Percentiles rank a stretch among this genome's conserved stretches.
phyloP scores from a whole-genome alignment of 768 basidiomycete genomes.

The Lactarius indigo region DNA sequence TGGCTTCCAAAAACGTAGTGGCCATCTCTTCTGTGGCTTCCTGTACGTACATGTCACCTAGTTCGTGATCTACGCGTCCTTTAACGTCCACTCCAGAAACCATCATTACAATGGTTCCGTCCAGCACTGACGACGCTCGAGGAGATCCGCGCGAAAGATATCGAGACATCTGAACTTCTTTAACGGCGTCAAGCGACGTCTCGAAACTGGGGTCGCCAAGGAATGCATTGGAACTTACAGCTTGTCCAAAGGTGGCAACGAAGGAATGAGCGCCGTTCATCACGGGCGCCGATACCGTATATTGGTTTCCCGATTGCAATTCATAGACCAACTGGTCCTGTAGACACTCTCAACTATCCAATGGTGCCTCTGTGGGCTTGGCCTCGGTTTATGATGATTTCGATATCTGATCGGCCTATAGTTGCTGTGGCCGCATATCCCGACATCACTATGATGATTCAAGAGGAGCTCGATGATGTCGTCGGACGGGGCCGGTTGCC shows the following conservation, averaged over 20 bases:
- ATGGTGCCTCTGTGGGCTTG: conserved; percentile 10
- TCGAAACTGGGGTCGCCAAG: conserved; percentile 5
- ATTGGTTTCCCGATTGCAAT: neutral
- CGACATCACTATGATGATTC: conserved; percentile 19
- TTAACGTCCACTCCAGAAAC: neutral
- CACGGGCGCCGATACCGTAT: conserved; percentile 20
- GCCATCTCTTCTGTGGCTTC: conserved; percentile 16
- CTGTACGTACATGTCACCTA: neutral
- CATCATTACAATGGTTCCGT: conserved; percentile 21
- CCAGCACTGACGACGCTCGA: neutral
- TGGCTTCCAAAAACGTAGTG: neutral
- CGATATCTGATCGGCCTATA: neutral
- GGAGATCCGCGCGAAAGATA: neutral
- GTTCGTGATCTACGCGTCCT: neutral
- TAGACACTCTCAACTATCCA: conserved; percentile 11
- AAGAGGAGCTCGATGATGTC: conserved; percentile 22
- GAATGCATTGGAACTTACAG: conserved; percentile 12
- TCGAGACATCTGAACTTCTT: neutral
- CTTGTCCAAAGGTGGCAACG: neutral
- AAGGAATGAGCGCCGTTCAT: conserved; percentile 15
- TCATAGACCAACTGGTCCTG: neutral
- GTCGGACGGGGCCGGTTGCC: conserved; percentile 23
- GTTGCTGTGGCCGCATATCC: conserved; percentile 19
- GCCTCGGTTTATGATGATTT: neutral
- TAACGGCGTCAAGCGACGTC: conserved; percentile 2